Conservation (phyloP, 129 eudicot species). For the Solidago caesia region DNA sequence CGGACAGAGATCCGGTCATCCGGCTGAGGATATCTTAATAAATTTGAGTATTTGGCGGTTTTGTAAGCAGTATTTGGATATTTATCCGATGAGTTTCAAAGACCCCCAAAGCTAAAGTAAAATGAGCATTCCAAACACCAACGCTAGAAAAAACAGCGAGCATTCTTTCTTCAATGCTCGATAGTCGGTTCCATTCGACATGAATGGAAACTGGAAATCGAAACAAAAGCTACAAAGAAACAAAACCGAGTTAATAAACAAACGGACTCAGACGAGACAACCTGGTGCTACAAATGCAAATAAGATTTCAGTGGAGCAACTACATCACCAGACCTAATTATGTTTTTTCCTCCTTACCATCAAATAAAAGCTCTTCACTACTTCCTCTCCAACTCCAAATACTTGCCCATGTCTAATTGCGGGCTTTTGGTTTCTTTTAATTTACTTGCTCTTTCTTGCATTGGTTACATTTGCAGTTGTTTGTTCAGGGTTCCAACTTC, state of each 20-base stretch:
- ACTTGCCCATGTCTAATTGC: slow-evolving; percentile 49
- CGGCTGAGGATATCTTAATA: too few species aligned
- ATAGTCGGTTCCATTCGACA: too few species aligned
- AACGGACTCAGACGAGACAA: background rate
- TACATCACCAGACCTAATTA: slow-evolving; percentile 50
- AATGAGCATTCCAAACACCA: too few species aligned
- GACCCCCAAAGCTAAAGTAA: too few species aligned
- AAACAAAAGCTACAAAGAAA: background rate
- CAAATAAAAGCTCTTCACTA: slow-evolving; percentile 53
- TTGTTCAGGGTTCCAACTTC: slow-evolving; percentile 68
- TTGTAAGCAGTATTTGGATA: too few species aligned
- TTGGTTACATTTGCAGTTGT: slow-evolving; percentile 22
- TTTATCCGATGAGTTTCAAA: too few species aligned
- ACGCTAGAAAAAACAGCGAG: too few species aligned
- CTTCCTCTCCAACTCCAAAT: slow-evolving; percentile 32
- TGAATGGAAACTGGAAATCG: too few species aligned
- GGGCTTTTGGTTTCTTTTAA: slow-evolving; percentile 20
- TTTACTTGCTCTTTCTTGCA: slow-evolving; percentile 22
- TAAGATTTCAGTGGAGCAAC: slow-evolving; percentile 14
- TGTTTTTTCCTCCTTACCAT: slow-evolving; percentile 45
- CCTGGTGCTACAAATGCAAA: slow-evolving; percentile 11
- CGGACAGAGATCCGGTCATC: too few species aligned
- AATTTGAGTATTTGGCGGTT: too few species aligned
- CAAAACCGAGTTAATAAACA: background rate
- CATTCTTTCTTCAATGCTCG: too few species aligned